These are phyloP conservation scores for Candida sanyaensis DNA, from an alignment of 1,139 yeast genomes.

Conservation along the genomic window DNA sequence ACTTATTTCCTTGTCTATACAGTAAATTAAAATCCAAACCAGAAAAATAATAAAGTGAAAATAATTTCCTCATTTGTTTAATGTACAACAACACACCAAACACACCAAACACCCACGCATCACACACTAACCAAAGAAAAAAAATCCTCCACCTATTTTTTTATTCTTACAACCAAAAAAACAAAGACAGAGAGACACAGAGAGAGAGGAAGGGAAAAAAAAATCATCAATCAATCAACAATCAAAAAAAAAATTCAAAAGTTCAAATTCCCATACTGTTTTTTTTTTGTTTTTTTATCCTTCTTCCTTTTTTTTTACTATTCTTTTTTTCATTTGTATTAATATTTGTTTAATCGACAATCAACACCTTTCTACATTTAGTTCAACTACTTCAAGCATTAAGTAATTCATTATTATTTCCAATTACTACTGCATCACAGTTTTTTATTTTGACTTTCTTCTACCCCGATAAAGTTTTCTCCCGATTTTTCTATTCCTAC, in stretches of 20 bases:
- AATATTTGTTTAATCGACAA: too few relatives aligned
- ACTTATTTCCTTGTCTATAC: not conserved
- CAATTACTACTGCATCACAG: not conserved
- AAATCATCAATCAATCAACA: slow-evolving; percentile 1
- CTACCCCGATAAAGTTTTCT: not conserved
- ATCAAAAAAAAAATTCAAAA: not conserved
- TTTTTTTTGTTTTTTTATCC: not conserved
- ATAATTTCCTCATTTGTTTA: not conserved
- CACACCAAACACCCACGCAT: not conserved
- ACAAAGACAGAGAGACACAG: not conserved
- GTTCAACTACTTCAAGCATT: not conserved
- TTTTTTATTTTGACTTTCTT: not conserved
- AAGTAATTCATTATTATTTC: not conserved
- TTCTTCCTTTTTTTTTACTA: not conserved
- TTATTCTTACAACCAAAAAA: not conserved
- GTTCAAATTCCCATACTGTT: not conserved
- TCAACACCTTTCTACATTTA: too few relatives aligned
- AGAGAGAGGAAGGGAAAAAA: not conserved
- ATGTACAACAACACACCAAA: not conserved
- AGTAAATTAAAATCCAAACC: too few relatives aligned
- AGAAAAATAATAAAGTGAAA: not conserved
- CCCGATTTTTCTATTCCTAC: not conserved
- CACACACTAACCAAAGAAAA: not conserved
- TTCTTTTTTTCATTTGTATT: not conserved
- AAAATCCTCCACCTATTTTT: not conserved